phyloP scores from a whole-genome alignment of 148 eudicot genomes.

The Beta vulgaris region DNA sequence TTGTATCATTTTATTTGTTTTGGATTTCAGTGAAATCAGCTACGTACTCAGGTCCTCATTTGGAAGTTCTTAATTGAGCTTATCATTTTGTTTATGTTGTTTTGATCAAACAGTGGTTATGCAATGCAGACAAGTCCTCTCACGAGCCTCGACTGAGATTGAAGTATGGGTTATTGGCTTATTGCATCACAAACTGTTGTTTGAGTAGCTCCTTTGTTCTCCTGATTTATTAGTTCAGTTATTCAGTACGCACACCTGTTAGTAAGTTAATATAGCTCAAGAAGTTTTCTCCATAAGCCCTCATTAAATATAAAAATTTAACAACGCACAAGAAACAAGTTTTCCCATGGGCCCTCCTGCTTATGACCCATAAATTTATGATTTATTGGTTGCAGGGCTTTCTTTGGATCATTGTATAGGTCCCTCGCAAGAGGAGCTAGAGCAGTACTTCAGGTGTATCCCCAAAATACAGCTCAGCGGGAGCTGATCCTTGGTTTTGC shows the following conservation, averaged over 20 bases:
- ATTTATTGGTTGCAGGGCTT: slow-evolving; percentile 55
- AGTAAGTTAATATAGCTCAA: neutral
- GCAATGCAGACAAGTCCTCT: slow-evolving; percentile 96
- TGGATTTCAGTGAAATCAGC: too few species aligned
- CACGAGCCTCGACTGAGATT: slow-evolving; percentile 92
- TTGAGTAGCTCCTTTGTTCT: neutral
- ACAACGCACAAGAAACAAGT: too few species aligned
- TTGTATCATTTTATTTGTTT: neutral
- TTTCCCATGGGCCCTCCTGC: too few species aligned
- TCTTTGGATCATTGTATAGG: slow-evolving; percentile 86
- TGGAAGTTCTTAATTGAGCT: slow-evolving; percentile 14
- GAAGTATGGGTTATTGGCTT: slow-evolving; percentile 62
- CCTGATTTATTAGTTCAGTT: neutral
- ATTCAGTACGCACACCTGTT: neutral
- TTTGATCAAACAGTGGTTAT: slow-evolving; percentile 70
- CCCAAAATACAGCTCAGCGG: slow-evolving; percentile 85
- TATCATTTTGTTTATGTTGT: slow-evolving; percentile 15
- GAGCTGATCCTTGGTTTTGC: slow-evolving; percentile 71
- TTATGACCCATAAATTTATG: too few species aligned
- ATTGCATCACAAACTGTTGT: neutral
- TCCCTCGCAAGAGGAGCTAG: slow-evolving; percentile 86
- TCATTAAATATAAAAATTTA: too few species aligned
- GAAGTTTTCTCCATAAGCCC: neutral
- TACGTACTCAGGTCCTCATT: neutral
- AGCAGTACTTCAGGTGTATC: slow-evolving; percentile 84